Conservation (phyloP, 2,329 filamentous ascomycete genomes). For the Botrytis porri region DNA sequence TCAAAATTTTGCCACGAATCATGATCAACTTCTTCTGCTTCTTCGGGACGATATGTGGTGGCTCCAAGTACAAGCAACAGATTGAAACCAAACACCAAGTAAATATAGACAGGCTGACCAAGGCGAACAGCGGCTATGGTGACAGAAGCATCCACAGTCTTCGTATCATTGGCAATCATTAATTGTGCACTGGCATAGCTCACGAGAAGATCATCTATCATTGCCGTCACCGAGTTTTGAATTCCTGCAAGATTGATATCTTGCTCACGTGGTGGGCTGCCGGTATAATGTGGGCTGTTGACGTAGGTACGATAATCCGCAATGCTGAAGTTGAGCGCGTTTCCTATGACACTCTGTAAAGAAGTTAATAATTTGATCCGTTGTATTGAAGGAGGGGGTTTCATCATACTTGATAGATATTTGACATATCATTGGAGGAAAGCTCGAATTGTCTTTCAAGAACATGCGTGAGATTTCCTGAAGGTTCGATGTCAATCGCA, state of each 20-base stretch:
- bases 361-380: too few species aligned
- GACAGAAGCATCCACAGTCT: neutral
- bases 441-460: constrained; percentile 18
- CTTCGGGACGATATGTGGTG: neutral
- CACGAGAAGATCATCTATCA: constrained; percentile 32
- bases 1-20: neutral
- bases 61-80: neutral
- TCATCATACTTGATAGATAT: constrained; percentile 21
- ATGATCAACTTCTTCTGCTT: neutral
- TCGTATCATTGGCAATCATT: constrained; percentile 36
- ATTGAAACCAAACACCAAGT: neutral
- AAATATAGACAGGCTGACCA: neutral
- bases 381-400: neutral
- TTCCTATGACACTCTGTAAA: constrained; percentile 5
- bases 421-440: constrained; percentile 34
- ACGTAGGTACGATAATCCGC: constrained; percentile 10
- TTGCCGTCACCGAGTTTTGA: constrained; percentile 14
- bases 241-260: neutral
- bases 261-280: neutral
- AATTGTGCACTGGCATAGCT: constrained; percentile 39
- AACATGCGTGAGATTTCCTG: constrained; percentile 14
- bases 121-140: constrained; percentile 4
- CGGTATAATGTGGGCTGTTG: neutral
- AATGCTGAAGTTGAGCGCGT: constrained; percentile 21
- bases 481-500: constrained; percentile 16